A percentile compares a stretch with the other conserved stretches of the same genome.
Evolutionary conservation across 352 stramenopile species (phyloP).

Genomic region (Aphanomyces invadans): DNA sequence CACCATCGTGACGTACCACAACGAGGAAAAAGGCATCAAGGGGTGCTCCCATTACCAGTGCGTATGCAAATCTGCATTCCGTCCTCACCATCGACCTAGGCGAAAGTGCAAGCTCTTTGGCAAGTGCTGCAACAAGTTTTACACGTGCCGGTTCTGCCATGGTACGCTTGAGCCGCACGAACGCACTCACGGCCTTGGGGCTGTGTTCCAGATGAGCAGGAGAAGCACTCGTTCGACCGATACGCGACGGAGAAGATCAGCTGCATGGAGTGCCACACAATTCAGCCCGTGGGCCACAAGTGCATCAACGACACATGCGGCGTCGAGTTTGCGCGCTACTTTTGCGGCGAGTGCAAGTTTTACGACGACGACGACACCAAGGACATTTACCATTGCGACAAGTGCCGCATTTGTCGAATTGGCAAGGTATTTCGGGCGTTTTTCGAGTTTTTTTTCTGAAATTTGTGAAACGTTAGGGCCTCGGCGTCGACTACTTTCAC

Average conservation of each 20-base stretch:
- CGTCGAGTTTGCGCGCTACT: constrained; percentile 87
- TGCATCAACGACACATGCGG: constrained; percentile 64
- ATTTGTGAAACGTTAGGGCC: no score
- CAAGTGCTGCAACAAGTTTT: constrained; percentile 85
- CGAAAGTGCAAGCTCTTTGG: constrained; percentile 70
- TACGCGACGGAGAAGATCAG: constrained; percentile 92
- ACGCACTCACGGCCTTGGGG: constrained; percentile 27
- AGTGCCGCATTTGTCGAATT: constrained; percentile 96
- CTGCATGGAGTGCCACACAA: constrained; percentile 88
- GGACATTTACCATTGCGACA: constrained; percentile 97
- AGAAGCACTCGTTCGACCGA: constrained; percentile 89
- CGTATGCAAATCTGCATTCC: constrained; percentile 26
- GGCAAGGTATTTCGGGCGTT: constrained; percentile 46
- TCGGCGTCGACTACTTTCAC: constrained; percentile 97
- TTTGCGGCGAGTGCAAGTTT: constrained; percentile 93
- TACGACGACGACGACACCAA: constrained; percentile 90
- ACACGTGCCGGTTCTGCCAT: constrained; percentile 87
- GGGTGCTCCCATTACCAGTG: constrained; percentile 86
- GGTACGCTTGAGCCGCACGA: no score
- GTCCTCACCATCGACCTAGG: constrained; percentile 26
- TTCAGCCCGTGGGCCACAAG: constrained; percentile 46
- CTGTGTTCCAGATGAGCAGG: constrained; percentile 40
- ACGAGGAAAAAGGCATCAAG: constrained; percentile 50
- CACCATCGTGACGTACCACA: constrained; percentile 26
- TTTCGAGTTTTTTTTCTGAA: background rate